Evolutionary conservation across 78 protist genomes (phyloP).

Genomic region (Speleostelium caveatum): DNA sequence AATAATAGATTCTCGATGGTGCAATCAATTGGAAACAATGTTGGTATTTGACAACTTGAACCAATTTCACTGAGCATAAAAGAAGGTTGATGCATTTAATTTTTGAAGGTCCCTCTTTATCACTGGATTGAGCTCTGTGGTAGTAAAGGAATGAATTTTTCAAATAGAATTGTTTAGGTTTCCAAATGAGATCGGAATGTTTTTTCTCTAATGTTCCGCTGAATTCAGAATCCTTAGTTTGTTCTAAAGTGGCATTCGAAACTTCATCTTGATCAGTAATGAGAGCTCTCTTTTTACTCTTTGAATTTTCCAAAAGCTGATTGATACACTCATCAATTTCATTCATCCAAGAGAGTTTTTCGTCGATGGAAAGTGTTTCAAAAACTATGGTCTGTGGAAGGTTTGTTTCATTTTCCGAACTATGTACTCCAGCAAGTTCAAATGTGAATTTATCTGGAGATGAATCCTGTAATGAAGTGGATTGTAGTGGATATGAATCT

Average conservation of each 20-base stretch:
- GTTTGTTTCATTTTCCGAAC: not conserved
- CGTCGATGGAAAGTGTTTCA: slow-evolving; percentile 18
- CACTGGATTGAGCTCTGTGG: not conserved
- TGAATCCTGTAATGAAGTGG: slow-evolving; percentile 23
- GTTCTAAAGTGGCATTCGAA: not conserved
- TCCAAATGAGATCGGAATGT: slow-evolving; percentile 50
- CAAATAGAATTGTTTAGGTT: slow-evolving; percentile 48
- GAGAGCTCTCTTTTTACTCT: slow-evolving; percentile 28
- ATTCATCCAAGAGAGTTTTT: slow-evolving; percentile 71
- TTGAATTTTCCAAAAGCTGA: slow-evolving; percentile 58
- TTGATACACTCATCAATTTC: slow-evolving; percentile 71
- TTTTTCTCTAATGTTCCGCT: slow-evolving; percentile 12
- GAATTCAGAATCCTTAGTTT: slow-evolving; percentile 22
- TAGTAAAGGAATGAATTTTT: slow-evolving; percentile 48
- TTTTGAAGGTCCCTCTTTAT: slow-evolving; percentile 33
- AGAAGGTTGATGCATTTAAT: slow-evolving; percentile 61
- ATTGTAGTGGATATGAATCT: slow-evolving; percentile 17
- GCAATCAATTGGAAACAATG: slow-evolving; percentile 80
- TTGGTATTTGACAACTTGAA: slow-evolving; percentile 67
- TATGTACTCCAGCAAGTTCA: slow-evolving; percentile 15
- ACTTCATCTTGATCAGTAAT: slow-evolving; percentile 11
- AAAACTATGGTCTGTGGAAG: slow-evolving; percentile 8
- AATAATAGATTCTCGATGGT: slow-evolving; percentile 67
- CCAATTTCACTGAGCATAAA: slow-evolving; percentile 47
- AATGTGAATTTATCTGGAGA: slow-evolving; percentile 36